Base-by-base conservation (phyloP, 2,329 filamentous ascomycete species). In the Lasiodiplodia citricola region DNA sequence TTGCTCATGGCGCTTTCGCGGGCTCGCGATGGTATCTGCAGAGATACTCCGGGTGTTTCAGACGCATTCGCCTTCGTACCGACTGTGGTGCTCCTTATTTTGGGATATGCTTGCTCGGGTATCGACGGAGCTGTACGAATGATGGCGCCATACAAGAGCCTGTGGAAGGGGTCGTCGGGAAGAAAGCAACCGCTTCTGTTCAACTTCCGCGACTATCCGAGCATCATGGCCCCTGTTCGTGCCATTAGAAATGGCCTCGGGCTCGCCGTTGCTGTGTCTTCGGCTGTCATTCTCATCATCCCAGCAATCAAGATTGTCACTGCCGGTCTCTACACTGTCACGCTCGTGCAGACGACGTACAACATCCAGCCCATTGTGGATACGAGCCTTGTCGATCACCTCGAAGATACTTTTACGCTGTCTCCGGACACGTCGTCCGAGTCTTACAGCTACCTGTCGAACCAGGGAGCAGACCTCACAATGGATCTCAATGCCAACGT, bases 221-320 rank as follows among this genome's bases (percentile, higher is more conserved):
- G 66, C 35, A 31, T 68, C 3, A 21, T 37, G 56, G 35, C 25
- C 1, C 66, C 66, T 1, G 11, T 63, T 35, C 35, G 47, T 1
- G 50, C 56, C 7, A 31, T 68, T 11, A 50, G 21, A 6, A 47
- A 62, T 21, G 47, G 57, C 0, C 25, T 63, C 2, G 66, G 66
- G 31, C 14, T 68, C 21, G 57, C 66, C 0, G 66, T 63, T 13
- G 38, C 52, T 21, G 56, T 56, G 6, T 68, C 56, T 4, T 68
- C 66, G 16, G 41, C 62, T 16, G 66, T 38, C 5, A 55, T 68
- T 7, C 47, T 68, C 11, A 11, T 68, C 3, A 56, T 68, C 31
- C 66, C 66, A 2, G 57, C 50, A 2, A 37, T 68, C 47, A 68
- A 68, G 50, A 68, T 68, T n/a, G 57, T 63, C 14, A 57, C 66